Evolutionary conservation across 2,329 filamentous ascomycete genomes (phyloP), one percentile per base, ranked within the genome.

Genomic region (Xylaria sp.): DNA sequence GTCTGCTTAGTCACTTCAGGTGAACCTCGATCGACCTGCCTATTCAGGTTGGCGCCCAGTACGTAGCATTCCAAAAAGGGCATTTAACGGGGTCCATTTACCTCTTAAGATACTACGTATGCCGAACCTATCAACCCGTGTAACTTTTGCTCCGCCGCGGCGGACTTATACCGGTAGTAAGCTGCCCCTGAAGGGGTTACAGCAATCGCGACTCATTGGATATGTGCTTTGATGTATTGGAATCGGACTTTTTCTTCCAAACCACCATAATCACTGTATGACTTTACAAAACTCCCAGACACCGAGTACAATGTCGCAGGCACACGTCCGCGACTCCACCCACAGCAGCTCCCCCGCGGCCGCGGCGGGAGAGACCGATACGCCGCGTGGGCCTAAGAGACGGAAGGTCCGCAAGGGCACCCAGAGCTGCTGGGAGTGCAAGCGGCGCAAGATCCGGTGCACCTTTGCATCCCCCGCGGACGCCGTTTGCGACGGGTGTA

Each of bases 351-450:
- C 18, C 39, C 7, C 18, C 18, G 18, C 18, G n/a, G 18, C 18
- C 18, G 18, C 18, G n/a, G 39, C 39, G 39, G 39, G 39, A 21
- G 18, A 21, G 19, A 42, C n/a, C n/a, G n/a, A n/a, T n/a, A n/a
- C 39, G 18, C 39, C 39, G 11, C 6, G 6, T 26, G 5, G 5
- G 24, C 39, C 56, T 17, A 75, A 71, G 59, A 69, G 71, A 48
- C 65, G 72, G 37, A 80, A 75, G 53, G 20, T 81, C 19, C 77
- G 80, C 19, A 84, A 82, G 48, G 82, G 82, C n/a, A 84, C 82
- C 0, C 72, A 69, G 22, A 83, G 79, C 51, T 84, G 82, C 64
- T 84, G 81, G 80, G 80, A 83, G 59, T 85, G 82, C 72, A 81
- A 81, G 66, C 74, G 78, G 46, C 74, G 80, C 20, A 85, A 85